These are phyloP conservation scores for Urochloa ruziziensis DNA, from an alignment of 176 grass and related monocot genomes.

Conservation along the genomic window DNA sequence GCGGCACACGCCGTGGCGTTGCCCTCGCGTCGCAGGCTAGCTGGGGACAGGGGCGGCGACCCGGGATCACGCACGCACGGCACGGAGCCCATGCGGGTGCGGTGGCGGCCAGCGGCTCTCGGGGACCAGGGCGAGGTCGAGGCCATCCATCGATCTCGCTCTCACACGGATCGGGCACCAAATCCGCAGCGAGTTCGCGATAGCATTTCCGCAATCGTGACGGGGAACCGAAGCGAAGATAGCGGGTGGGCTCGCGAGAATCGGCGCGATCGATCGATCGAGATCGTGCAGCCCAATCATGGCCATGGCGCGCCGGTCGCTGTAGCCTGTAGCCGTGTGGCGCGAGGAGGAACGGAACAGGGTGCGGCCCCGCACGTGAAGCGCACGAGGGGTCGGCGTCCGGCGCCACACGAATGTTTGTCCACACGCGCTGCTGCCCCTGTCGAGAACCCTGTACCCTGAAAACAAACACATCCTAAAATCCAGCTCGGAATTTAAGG, in stretches of 20 bases:
- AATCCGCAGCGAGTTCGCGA: not conserved
- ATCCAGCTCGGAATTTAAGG: not conserved
- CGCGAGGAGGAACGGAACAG: no score
- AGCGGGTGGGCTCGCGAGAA: not conserved
- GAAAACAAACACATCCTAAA: not conserved
- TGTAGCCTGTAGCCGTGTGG: no score
- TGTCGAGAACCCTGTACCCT: slow-evolving; percentile 16
- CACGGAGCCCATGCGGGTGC: slow-evolving; percentile 21
- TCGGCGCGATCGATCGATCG: not conserved
- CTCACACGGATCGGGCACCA: slow-evolving; percentile 25
- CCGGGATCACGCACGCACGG: slow-evolving; percentile 1
- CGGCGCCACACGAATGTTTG: slow-evolving; percentile 54
- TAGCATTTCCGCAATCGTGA: not conserved
- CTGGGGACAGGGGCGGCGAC: not conserved
- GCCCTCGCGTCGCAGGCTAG: not conserved
- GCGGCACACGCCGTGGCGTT: not conserved
- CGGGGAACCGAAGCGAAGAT: not conserved
- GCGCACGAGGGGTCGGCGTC: slow-evolving; percentile 24
- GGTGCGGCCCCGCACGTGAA: slow-evolving; percentile 28
- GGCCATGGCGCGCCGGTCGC: not conserved
- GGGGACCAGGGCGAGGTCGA: slow-evolving; percentile 6
- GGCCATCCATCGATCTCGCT: not conserved
- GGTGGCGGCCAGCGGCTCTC: slow-evolving; percentile 11
- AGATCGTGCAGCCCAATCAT: slow-evolving; percentile 10
- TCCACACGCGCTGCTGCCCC: slow-evolving; percentile 28